These are phyloP conservation scores for Talaromyces funiculosus DNA, from an alignment of 2,329 filamentous ascomycete genomes.

Conservation along the genomic window DNA sequence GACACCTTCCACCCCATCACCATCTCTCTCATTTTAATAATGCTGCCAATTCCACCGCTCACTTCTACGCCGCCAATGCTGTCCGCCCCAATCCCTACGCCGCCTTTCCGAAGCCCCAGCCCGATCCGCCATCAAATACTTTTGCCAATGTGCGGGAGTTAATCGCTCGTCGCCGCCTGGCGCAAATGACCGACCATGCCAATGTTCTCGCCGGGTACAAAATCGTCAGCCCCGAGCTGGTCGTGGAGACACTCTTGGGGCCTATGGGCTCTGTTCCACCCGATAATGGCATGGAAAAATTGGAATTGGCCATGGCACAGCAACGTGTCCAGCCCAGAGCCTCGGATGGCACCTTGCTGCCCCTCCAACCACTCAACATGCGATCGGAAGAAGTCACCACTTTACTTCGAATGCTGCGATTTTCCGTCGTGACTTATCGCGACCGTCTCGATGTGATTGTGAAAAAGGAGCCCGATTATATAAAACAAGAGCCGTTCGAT, in stretches of 20 bases:
- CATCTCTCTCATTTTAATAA: slow-evolving; percentile 1
- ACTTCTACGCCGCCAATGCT: slow-evolving; percentile 13
- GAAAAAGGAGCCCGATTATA: slow-evolving; percentile 32
- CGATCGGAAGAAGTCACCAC: slow-evolving; percentile 39
- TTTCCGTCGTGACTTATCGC: slow-evolving; percentile 37
- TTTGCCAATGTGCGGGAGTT: slow-evolving; percentile 38
- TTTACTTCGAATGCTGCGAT: slow-evolving; percentile 40
- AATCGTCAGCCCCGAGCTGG: slow-evolving; percentile 40
- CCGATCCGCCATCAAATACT: slow-evolving; percentile 27
- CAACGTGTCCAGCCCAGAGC: slow-evolving; percentile 37
- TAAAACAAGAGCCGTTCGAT: slow-evolving; percentile 27
- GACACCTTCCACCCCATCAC: slow-evolving; percentile 26
- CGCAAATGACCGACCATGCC: slow-evolving; percentile 42
- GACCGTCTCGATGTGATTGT: slow-evolving; percentile 35
- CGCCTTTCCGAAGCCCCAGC: slow-evolving; percentile 12
- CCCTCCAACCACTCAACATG: slow-evolving; percentile 39
- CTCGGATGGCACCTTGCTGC: slow-evolving; percentile 33
- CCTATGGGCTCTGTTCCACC: slow-evolving; percentile 38
- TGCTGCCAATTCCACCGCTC: slow-evolving; percentile 9
- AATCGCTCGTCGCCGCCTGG: slow-evolving; percentile 37
- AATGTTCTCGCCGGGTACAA: slow-evolving; percentile 41
- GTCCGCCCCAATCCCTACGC: slow-evolving; percentile 18
- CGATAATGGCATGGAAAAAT: slow-evolving; percentile 38
- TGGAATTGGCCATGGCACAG: slow-evolving; percentile 41
- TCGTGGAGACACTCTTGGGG: slow-evolving; percentile 39